Evolutionary conservation across 441 rosid genomes (phyloP).

Genomic region (Pelargonium myrrhifolium): DNA sequence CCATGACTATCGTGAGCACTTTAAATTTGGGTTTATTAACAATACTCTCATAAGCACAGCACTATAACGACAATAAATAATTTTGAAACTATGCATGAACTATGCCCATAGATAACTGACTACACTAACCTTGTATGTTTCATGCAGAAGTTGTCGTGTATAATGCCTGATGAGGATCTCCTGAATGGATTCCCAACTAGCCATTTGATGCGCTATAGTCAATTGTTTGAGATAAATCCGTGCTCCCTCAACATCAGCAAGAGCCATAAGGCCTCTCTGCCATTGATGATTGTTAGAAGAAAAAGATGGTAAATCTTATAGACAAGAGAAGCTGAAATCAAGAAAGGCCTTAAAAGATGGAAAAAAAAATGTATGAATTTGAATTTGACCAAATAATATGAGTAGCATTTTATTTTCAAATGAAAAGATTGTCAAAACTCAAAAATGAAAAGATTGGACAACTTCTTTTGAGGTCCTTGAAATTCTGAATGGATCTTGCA

Average conservation of each 20-base stretch:
- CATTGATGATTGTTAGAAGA: constrained; percentile 13
- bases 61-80: neutral
- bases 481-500: neutral
- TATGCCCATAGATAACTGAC: neutral
- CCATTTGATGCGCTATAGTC: constrained; percentile 78
- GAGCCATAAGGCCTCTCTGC: constrained; percentile 96
- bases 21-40: neutral
- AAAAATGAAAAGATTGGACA: neutral
- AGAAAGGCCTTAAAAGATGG: neutral
- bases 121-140: constrained; percentile 78
- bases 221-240: constrained; percentile 76
- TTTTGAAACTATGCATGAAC: neutral
- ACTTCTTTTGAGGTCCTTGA: neutral
- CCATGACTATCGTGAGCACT: neutral
- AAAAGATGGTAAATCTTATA: neutral
- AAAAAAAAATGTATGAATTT: neutral
- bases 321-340: neutral
- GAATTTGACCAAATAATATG: neutral
- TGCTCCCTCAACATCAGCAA: constrained; percentile 97
- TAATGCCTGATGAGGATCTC: constrained; percentile 84
- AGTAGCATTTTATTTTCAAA: neutral
- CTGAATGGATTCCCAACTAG: constrained; percentile 92
- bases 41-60: too few relatives aligned
- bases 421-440: neutral
- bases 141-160: constrained; percentile 82